Base-by-base conservation (phyloP, 2,329 filamentous ascomycete species). In the Orbilia oligospora region DNA sequence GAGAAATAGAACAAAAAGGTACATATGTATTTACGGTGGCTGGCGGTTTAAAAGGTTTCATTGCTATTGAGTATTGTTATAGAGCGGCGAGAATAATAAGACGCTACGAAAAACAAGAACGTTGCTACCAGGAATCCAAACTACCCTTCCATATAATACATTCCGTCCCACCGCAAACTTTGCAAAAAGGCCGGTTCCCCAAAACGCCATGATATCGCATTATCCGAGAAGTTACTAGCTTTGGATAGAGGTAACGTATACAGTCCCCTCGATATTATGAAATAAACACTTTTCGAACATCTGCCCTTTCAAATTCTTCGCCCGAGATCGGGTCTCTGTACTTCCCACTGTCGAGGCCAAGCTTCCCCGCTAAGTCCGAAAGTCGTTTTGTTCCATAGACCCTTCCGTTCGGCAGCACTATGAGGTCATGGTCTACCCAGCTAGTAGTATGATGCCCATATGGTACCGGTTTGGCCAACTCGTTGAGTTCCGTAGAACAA, bases 361-460 rank as follows among this genome's bases (percentile, higher is more conserved):
- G 87, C 86, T 97, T 97, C 82, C 89, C 89, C 71, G 94, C 93
- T 84, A 96, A 90, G 71, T 92, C 89, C 79, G 91, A 86, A 63
- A 99, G 86, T 64, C 91, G 87, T 71, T 91, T 89, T 73, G 90
- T 88, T 20, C 95, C 93, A 83, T 97, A 97, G 9, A 97, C 92
- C 66, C 93, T 88, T 0, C 92, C 91, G 84, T 97, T 97, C 24
- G 96, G 96, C 71, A 99, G 85, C 51, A 98, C 88, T 20, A 97
- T 88, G 0, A 96, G 89, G 83, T 98, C 94, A 55, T 90, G 90
- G 83, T 97, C 95, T 33, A 98, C 93, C 79, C 93, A 92, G 83
- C 93, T 97, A 87, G 97, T 97, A 33, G 92, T 94, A 84, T 99
- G 96, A 83, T 97, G 92, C 1, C 96, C 96, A 82, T 98, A 98